These are phyloP conservation scores for Aureobasidium sp. DNA, from an alignment of 2,329 filamentous ascomycete species.

Conservation along the genomic window DNA sequence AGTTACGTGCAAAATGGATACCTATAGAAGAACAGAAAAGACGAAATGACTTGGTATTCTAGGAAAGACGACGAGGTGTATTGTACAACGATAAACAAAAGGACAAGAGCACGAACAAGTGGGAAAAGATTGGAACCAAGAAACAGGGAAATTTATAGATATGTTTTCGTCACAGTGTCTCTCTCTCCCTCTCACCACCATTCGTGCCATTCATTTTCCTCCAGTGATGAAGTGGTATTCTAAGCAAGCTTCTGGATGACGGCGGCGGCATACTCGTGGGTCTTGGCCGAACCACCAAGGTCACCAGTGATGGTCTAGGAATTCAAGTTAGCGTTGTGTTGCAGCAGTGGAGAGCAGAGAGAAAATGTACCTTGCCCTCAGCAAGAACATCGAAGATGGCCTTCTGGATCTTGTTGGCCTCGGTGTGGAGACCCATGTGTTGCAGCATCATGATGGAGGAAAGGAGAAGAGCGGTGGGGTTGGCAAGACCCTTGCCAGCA, in stretches of 20 bases:
- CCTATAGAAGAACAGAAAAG: background rate
- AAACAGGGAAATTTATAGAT: slow-evolving; percentile 1
- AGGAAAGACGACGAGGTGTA: background rate
- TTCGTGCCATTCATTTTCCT: slow-evolving; percentile 1
- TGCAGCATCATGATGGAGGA: slow-evolving; percentile 99
- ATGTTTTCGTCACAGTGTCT: slow-evolving; percentile 6
- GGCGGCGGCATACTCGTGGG: slow-evolving; percentile 82
- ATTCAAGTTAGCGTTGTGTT: background rate
- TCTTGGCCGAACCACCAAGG: slow-evolving; percentile 93
- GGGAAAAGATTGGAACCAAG: background rate
- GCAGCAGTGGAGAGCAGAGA: background rate
- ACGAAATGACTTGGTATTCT: background rate
- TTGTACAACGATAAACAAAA: slow-evolving; percentile 1
- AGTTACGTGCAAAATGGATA: background rate
- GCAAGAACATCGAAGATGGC: slow-evolving; percentile 92
- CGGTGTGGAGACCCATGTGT: slow-evolving; percentile 84
- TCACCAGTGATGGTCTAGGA: slow-evolving; percentile 74
- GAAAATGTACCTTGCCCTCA: slow-evolving; percentile 69
- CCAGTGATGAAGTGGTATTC: slow-evolving; percentile 15
- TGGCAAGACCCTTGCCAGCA: slow-evolving; percentile 89
- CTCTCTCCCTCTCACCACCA: slow-evolving; percentile 1
- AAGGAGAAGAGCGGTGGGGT: slow-evolving; percentile 92
- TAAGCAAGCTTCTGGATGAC: slow-evolving; percentile 61
- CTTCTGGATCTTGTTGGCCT: slow-evolving; percentile 82
- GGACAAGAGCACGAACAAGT: background rate